Evolutionary conservation across 768 basidiomycete species (phyloP).

Genomic region (Sporobolomyces pararoseus): DNA sequence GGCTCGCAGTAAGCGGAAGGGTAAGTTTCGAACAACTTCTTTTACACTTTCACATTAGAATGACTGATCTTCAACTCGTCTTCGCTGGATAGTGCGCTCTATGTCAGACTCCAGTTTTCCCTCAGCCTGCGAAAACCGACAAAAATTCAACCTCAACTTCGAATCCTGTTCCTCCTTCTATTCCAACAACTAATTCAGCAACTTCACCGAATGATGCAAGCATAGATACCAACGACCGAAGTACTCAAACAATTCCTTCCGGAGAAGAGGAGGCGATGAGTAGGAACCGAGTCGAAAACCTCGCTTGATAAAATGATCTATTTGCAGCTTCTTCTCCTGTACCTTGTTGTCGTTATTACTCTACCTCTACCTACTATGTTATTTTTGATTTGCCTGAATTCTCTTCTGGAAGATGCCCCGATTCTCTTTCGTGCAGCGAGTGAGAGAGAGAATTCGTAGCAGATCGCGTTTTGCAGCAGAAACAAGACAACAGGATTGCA

Average conservation of each 20-base stretch:
- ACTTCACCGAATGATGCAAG: not conserved
- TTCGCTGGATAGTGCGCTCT: conserved; percentile 38
- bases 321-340: no score
- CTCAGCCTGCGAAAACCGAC: conserved; percentile 6
- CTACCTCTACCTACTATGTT: no score
- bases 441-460: no score
- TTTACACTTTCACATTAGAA: no score
- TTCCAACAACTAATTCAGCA: not conserved
- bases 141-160: not conserved
- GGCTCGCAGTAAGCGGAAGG: conserved; percentile 27
- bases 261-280: not conserved
- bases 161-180: not conserved
- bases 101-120: conserved; percentile 25
- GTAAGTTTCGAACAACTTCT: conserved; percentile 22
- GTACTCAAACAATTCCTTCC: not conserved
- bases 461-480: no score
- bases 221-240: no score
- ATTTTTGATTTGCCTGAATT: no score
- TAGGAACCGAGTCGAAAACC: not conserved
- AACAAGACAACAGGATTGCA: no score
- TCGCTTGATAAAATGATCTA: not conserved
- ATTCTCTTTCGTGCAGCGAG: no score
- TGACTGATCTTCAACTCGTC: no score
- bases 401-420: no score
- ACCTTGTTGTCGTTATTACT: not conserved